Base-by-base conservation (phyloP, 306 rosid species). In the Malus asiatica region DNA sequence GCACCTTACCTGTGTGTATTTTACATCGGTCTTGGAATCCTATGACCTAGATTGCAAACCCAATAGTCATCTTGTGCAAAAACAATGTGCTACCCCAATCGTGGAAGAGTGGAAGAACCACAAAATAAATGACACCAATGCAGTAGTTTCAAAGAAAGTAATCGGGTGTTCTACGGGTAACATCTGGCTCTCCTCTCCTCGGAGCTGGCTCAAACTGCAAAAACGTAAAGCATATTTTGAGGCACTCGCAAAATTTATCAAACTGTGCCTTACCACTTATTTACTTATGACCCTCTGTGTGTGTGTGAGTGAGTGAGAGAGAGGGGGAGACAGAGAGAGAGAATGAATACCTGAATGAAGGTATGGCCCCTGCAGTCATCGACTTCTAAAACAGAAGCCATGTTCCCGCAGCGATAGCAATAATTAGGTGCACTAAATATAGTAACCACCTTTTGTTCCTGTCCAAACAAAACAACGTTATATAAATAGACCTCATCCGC, bases 371-470 rank as follows among this genome's bases (percentile, higher is more conserved):
- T 84, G 96, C 96, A 88, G 90, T 96, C 99, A 73, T 96, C 99
- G 22, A 96, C 99, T 85, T 96, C 99, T 84, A 96, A 87, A 78
- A 96, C 93, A 65, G 99, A 96, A 75, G 99, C 99, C 98, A 96
- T 96, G 92, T 96, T 96, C 76, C 99, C 99, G 76, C 99, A 96
- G 70, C 99, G 96, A 79, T 96, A 96, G 80, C 99, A 96, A 77
- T 96, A 96, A 85, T 96, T 96, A 27, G 99, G 99, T 51, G 99
- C 99, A 73, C 99, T 96, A 75, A 96, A 96, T 76, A 96, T 96
- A 66, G 99, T 93, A 64, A 96, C 99, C 84, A 96, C 99, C 89
- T 96, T 96, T 88, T 96, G 98, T 81, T 96, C 99, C 99, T 96
- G 96, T 84, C 79, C 67, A 85, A 78, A 81, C 65, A 83, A 61